Evolutionary conservation across 2,329 filamentous ascomycete genomes (phyloP), one percentile per base, ranked within the genome.

Genomic region (Hymenoscyphus occultus): DNA sequence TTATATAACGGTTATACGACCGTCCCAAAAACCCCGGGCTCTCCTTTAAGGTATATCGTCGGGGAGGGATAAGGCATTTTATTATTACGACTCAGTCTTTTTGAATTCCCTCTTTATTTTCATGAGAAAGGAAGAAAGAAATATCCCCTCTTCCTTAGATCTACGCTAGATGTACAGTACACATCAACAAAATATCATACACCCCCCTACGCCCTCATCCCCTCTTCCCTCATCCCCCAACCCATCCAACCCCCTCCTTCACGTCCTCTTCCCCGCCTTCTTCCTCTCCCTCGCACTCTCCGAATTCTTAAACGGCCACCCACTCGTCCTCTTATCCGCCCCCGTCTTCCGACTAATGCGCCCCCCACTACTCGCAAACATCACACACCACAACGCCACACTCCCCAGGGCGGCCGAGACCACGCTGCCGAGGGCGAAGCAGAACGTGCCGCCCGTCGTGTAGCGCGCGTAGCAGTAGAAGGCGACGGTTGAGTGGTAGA

Each of bases 251-350:
- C 7, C n/a, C n/a, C n/a, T n/a, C n/a, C n/a, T n/a, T n/a, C n/a
- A n/a, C n/a, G n/a, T n/a, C 2, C 28, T 57, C 54, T 57, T 35
- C 12, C 5, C n/a, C 22, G 2, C 64, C 61, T 69, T 74, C 68
- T 75, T 75, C 67, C 69, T 72, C 39, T 68, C 66, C 22, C 65
- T 63, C 12, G 73, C 74, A 42, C 75, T 74, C 74, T 85, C 83
- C 5, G 71, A 72, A 70, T 90, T 90, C 69, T 79, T 80, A 74
- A 91, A 90, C 2, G 88, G 88, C 70, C 86, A 91, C 12, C 85
- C 86, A 65, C 82, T 82, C 32, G 83, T 89, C 73, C 87, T 80
- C 81, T 89, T 90, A 73, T 90, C 88, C 40, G 84, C 85, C 0
- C 87, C 87, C 1, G 86, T 90, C 76, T 81, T 85, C 73, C 83